A percentile compares a stretch with the other conserved stretches of the same genome.
Conservation (phyloP, 805 yeast species). For the Wickerhamomyces rabaulensis region DNA sequence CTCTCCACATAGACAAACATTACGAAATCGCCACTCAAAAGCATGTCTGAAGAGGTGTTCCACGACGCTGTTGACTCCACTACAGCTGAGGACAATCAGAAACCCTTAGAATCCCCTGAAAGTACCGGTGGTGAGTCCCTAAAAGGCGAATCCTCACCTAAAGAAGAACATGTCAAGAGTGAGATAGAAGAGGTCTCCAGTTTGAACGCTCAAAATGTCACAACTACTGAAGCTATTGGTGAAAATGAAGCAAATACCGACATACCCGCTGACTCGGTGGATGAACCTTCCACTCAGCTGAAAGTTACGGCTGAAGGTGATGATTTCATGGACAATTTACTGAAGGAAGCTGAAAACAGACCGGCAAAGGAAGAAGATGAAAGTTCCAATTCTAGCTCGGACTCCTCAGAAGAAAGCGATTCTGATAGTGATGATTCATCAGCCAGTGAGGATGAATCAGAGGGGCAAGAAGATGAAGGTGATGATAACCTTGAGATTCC, state of each 20-base stretch:
- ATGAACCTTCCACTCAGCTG: too few relatives aligned
- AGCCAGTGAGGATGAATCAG: conserved; percentile 6
- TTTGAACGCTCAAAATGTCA: not conserved
- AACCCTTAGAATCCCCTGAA: not conserved
- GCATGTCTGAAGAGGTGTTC: not conserved
- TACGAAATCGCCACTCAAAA: not conserved
- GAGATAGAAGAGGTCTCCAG: not conserved
- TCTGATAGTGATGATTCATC: conserved; percentile 10
- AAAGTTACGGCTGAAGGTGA: not conserved
- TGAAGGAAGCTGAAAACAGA: conserved; percentile 1
- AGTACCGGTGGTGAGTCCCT: not conserved
- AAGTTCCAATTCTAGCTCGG: conserved; percentile 5
- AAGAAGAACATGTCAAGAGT: not conserved
- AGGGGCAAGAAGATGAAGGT: conserved; percentile 3
- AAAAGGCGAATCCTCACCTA: not conserved
- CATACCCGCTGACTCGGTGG: too few relatives aligned
- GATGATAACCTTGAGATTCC: conserved; percentile 11
- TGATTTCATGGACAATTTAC: conserved; percentile 5
- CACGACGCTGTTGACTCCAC: not conserved
- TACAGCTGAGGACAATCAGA: not conserved
- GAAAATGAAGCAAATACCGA: too few relatives aligned
- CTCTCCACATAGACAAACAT: not conserved
- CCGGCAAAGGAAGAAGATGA: not conserved
- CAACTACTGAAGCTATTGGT: not conserved
- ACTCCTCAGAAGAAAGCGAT: conserved; percentile 12